phyloP scores from a whole-genome alignment of 805 yeast species.

The Grigorovia humatica region DNA sequence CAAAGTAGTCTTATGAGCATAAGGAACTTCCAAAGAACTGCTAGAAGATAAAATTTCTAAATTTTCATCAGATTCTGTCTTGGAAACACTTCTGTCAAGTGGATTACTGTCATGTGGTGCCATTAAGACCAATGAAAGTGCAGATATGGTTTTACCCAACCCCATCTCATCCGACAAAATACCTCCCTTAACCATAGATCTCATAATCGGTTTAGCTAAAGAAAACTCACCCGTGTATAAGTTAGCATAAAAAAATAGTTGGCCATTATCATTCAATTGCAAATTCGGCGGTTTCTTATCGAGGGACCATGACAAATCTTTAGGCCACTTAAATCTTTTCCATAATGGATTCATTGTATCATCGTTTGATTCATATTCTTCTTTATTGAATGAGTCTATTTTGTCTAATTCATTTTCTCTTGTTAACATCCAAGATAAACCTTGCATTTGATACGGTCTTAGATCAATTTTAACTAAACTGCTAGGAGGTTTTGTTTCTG shows the following conservation, averaged over 20 bases:
- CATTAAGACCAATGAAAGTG: constrained; percentile 60
- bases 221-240: constrained; percentile 74
- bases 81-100: constrained; percentile 5
- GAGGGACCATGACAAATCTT: constrained; percentile 30
- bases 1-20: constrained; percentile 64
- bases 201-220: constrained; percentile 52
- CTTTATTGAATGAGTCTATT: constrained; percentile 11
- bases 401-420: constrained; percentile 52
- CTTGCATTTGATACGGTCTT: constrained; percentile 74
- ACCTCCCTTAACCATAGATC: constrained; percentile 62
- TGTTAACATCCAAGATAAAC: constrained; percentile 81
- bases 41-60: background rate
- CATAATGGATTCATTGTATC: constrained; percentile 75
- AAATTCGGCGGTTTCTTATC: constrained; percentile 14
- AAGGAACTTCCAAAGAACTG: constrained; percentile 13
- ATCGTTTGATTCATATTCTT: constrained; percentile 31
- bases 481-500: constrained; percentile 46
- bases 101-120: constrained; percentile 41
- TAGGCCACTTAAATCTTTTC: constrained; percentile 73
- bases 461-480: constrained; percentile 47
- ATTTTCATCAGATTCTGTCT: constrained; percentile 1
- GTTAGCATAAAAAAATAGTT: constrained; percentile 55
- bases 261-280: constrained; percentile 2
- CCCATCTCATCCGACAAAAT: constrained; percentile 97
- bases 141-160: constrained; percentile 82